These are phyloP conservation scores for Phyllosticta paracitricarpa DNA, from an alignment of 2,329 filamentous ascomycete species.

Conservation along the genomic window DNA sequence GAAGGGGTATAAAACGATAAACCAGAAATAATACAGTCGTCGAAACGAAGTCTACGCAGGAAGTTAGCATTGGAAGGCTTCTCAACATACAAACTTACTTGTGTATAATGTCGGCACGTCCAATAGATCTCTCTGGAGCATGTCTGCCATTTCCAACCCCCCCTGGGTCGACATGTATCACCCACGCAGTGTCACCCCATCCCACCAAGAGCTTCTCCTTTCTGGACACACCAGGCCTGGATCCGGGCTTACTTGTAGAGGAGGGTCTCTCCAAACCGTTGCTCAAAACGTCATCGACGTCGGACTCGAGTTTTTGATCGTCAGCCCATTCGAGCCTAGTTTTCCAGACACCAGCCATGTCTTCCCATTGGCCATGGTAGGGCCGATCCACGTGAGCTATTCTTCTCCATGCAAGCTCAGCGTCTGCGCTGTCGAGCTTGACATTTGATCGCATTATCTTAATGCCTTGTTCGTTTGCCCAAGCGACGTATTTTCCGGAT, in stretches of 20 bases:
- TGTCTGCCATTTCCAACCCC: slow-evolving; percentile 56
- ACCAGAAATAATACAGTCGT: slow-evolving; percentile 96
- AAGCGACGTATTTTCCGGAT: slow-evolving; percentile 83
- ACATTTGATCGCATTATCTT: slow-evolving; percentile 93
- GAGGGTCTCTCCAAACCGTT: slow-evolving; percentile 33
- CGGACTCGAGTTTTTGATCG: slow-evolving; percentile 64
- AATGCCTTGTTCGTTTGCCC: slow-evolving; percentile 94
- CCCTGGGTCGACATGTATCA: slow-evolving; percentile 79
- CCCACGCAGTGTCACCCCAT: slow-evolving; percentile 94
- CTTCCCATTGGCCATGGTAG: slow-evolving; percentile 79
- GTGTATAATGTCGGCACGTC: slow-evolving; percentile 81
- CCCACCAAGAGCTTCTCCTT: slow-evolving; percentile 77
- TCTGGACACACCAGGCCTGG: slow-evolving; percentile 26
- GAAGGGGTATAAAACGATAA: slow-evolving; percentile 93
- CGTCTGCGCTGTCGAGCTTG: slow-evolving; percentile 64
- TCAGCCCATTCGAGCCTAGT: slow-evolving; percentile 89
- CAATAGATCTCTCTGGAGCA: slow-evolving; percentile 60
- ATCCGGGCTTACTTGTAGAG: slow-evolving; percentile 32
- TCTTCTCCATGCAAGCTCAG: slow-evolving; percentile 84
- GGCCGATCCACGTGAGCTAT: slow-evolving; percentile 88
- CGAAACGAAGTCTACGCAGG: slow-evolving; percentile 58
- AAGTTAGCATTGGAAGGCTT: slow-evolving; percentile 20
- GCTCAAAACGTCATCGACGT: slow-evolving; percentile 24
- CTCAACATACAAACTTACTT: slow-evolving; percentile 51
- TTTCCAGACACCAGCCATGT: slow-evolving; percentile 95